phyloP scores from a whole-genome alignment of 768 basidiomycete species.

The Hericium coralloides region DNA sequence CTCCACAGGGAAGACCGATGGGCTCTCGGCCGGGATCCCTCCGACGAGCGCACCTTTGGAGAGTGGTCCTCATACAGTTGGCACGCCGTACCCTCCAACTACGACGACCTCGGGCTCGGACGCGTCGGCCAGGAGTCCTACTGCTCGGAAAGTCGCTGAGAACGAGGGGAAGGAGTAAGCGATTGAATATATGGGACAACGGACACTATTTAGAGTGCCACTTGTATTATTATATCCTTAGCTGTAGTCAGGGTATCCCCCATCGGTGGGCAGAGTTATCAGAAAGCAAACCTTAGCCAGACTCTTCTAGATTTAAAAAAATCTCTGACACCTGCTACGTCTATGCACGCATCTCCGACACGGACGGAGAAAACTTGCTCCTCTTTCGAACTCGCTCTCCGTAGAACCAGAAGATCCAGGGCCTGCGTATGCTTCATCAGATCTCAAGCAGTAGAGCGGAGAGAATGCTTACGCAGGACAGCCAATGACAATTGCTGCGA shows the following conservation, averaged over 20 bases:
- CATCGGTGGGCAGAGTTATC: neutral
- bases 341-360: neutral
- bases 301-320: neutral
- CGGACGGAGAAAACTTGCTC: neutral
- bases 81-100: neutral
- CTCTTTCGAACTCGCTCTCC: slow-evolving; percentile 39
- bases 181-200: neutral
- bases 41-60: neutral
- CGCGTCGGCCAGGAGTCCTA: neutral
- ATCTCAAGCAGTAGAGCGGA: slow-evolving; percentile 44
- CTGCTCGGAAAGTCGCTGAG: neutral
- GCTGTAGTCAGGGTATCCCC: neutral
- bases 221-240: neutral
- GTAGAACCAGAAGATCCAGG: slow-evolving; percentile 35
- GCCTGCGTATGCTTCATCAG: slow-evolving; percentile 29
- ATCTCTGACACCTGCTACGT: neutral
- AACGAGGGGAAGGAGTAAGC: slow-evolving; percentile 2
- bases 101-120: neutral
- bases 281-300: neutral
- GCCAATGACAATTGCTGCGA: slow-evolving; percentile 46
- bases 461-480: slow-evolving; percentile 34
- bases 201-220: neutral
- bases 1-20: neutral
- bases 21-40: neutral
- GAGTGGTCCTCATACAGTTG: neutral